These are phyloP conservation scores for Neopestalotiopsis sp. DNA, from an alignment of 2,329 filamentous ascomycete genomes.

Conservation along the genomic window DNA sequence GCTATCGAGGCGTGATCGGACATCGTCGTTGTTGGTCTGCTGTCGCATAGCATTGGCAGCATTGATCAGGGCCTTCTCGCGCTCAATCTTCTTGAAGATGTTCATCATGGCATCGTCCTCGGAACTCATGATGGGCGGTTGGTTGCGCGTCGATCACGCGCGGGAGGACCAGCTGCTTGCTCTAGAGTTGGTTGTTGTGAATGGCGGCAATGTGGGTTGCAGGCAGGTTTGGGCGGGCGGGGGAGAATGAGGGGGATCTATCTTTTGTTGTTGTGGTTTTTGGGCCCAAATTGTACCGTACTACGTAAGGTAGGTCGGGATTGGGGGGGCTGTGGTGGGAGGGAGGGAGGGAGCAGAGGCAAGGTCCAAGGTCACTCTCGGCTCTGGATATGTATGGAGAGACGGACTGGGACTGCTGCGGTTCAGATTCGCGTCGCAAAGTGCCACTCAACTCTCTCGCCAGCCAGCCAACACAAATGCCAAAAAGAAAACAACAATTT, in stretches of 20 bases:
- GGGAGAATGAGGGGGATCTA: constrained; percentile 5
- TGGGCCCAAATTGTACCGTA: neutral
- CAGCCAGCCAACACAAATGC: neutral
- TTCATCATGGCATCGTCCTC: constrained; percentile 73
- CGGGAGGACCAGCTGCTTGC: constrained; percentile 29
- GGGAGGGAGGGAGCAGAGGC: too few species aligned
- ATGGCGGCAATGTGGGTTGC: neutral
- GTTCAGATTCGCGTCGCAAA: neutral
- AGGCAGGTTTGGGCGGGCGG: neutral
- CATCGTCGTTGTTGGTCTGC: constrained; percentile 91
- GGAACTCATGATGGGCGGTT: constrained; percentile 52
- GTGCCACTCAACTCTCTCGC: neutral
- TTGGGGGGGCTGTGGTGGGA: neutral
- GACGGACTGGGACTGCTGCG: neutral
- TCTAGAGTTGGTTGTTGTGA: neutral
- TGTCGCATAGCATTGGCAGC: constrained; percentile 94
- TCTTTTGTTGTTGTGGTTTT: constrained; percentile 4
- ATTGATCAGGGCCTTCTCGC: constrained; percentile 93
- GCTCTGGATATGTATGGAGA: neutral
- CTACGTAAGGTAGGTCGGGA: neutral
- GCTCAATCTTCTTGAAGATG: constrained; percentile 96
- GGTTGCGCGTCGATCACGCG: constrained; percentile 44
- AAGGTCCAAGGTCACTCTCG: neutral
- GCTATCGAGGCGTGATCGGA: constrained; percentile 87
- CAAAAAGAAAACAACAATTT: constrained; percentile 1